Evolutionary conservation across 257 asterid genomes (phyloP).

Genomic region (Fraxinus quadrangulata): DNA sequence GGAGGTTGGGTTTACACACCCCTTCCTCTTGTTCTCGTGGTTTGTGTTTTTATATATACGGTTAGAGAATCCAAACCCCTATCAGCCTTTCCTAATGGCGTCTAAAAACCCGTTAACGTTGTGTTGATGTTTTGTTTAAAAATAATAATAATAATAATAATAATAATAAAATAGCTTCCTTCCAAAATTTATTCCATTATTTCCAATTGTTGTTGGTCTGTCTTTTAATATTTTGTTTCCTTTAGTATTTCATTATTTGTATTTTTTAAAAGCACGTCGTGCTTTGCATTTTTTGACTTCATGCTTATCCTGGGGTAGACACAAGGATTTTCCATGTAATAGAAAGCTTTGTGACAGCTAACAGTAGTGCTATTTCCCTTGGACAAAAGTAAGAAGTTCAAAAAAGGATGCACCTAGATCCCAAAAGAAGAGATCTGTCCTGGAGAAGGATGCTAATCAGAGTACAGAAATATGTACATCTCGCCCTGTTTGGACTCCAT

Average conservation of each 20-base stretch:
- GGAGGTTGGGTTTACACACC: no score
- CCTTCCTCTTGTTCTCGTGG: no score
- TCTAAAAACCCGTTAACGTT: no score
- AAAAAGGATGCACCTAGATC: background rate
- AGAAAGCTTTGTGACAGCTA: constrained; percentile 4
- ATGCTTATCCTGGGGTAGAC: constrained; percentile 11
- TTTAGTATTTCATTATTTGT: constrained; percentile 6
- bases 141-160: no score
- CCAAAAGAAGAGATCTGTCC: background rate
- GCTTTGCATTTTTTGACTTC: background rate
- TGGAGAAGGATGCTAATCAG: background rate
- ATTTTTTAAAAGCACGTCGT: constrained; percentile 9
- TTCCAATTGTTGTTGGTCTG: constrained; percentile 2
- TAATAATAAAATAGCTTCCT: background rate
- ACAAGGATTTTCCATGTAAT: constrained; percentile 6
- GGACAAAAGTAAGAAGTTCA: background rate
- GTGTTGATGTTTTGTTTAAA: no score
- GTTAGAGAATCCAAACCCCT: no score
- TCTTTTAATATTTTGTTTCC: background rate
- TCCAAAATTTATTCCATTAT: background rate
- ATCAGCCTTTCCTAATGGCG: no score
- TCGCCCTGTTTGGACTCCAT: no score
- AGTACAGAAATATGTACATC: background rate
- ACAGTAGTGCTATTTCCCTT: background rate
- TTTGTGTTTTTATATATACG: no score